Base-by-base conservation (phyloP, 768 basidiomycete genomes). In the Boletus subcaerulescens region DNA sequence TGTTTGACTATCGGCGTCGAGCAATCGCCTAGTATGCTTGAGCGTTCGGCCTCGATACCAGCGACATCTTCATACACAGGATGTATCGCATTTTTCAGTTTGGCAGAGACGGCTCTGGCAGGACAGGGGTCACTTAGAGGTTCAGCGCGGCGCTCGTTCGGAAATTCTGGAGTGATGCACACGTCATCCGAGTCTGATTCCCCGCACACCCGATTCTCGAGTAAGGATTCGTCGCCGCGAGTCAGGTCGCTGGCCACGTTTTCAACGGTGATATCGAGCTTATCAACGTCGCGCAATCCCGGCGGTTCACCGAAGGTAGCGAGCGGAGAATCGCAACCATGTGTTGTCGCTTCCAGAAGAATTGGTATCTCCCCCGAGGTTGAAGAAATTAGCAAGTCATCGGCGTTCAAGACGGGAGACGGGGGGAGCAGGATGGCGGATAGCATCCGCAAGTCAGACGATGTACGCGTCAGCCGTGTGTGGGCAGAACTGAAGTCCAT, bases 301-400 rank as follows among this genome's bases (percentile, higher is more conserved):
- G 29, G 48, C 13, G 29, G 22, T 33, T 54, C 51, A 24, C 13
- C 20, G 12, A 45, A 35, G 35, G 47, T 6, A 13, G 26, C 18
- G 41, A 35, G 40, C 17, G 52, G 40, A 29, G 52, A 61, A 39
- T 57, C 52, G 43, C 54, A 53, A 44, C n/a, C 40, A 41, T 38
- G 51, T 41, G 44, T 40, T 17, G 48, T 48, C 13, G 5, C 46
- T 49, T 78, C 76, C 50, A 81, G 70, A 54, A 79, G 61, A 38
- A 84, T 72, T n/a, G 80, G 82, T 52, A 84, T 82, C 47, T 79
- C 74, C 32, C 75, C 78, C 33, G 77, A 80, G 29, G 76, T 76
- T 58, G 65, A 69, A 6, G 72, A 67, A 52, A 69, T 64, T 26
- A 67, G 55, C 45, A 79, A 56, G 24, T 69, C 64, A 43, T 69